Conservation (phyloP, 176 grass and related monocot species). For the Panicum miliaceum region DNA sequence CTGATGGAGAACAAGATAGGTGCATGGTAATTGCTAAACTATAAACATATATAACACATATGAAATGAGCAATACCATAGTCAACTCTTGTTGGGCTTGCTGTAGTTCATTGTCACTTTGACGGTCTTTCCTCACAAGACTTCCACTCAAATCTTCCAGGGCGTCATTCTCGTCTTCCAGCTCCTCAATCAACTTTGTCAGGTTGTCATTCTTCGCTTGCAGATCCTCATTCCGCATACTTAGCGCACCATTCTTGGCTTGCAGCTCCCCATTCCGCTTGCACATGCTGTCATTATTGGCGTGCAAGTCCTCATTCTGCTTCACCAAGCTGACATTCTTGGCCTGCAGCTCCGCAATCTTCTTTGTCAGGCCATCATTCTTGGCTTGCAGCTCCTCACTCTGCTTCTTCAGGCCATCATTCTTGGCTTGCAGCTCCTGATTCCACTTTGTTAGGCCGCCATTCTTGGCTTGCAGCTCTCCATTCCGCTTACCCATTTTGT, state of each 20-base stretch:
- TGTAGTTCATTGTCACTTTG: conserved; percentile 69
- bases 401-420: not conserved
- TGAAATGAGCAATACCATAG: conserved; percentile 46
- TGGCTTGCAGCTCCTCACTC: not conserved
- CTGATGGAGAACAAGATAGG: not conserved
- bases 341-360: not conserved
- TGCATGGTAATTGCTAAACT: conserved; percentile 23
- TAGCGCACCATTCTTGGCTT: not conserved
- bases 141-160: conserved; percentile 62
- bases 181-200: not conserved
- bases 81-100: conserved; percentile 66
- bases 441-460: not conserved
- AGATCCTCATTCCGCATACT: not conserved
- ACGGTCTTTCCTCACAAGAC: conserved; percentile 70
- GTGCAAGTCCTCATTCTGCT: not conserved
- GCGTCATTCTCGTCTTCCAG: conserved; percentile 3
- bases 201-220: not conserved
- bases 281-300: not conserved
- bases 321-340: not conserved
- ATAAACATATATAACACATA: not conserved
- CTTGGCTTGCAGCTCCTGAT: not conserved
- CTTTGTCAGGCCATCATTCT: not conserved
- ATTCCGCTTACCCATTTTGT: not conserved
- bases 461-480: no score
- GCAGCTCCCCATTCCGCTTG: not conserved